Evolutionary conservation across 805 yeast genomes (phyloP), one percentile per base, ranked within the genome.

Genomic region (Metschnikowia vanudenii): DNA sequence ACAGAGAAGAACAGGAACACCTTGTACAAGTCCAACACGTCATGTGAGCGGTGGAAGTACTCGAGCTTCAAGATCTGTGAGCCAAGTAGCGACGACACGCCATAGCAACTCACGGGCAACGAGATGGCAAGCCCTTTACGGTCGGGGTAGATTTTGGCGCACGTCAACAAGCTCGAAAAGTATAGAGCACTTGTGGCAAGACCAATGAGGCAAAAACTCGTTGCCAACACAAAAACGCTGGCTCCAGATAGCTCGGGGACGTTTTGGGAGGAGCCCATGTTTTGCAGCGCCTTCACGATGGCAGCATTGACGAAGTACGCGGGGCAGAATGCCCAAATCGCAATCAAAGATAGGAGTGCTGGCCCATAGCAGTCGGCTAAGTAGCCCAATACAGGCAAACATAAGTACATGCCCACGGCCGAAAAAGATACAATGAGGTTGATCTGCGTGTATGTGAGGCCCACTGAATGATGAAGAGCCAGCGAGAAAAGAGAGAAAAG

Each of bases 331-430:
- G 84, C 68, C 42, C 79, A 47, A 36, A 83, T 65, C 3, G 91
- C 78, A 16, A 87, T 56, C 22, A 83, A 55, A 4, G 91, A 82
- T 36, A 90, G 63, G 13, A 85, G 60, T 10, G 85, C 85, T 1
- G 96, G 90, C 0, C 96, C 96, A 59, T 85, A 87, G n/a, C 82
- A 72, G 61, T 90, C 97, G 2, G 94, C 90, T 41, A 88, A 66
- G 52, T 85, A 80, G 0, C 97, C 97, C 36, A 90, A 64, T 0
- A 84, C 59, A 0, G 98, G 97, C 6, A 92, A 79, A 9, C 92
- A 82, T 43, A 89, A 63, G 62, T 92, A 94, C 80, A 88, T 81
- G 2, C 97, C 97, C 49, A 86, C 62, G 24, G 86, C 84, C 32
- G 88, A 82, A 19, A 78, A 71, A 24, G 89, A 83, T 4, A 95